phyloP scores from a whole-genome alignment of 2,329 filamentous ascomycete genomes.

The Nothophaeocryptopus gaeumannii region DNA sequence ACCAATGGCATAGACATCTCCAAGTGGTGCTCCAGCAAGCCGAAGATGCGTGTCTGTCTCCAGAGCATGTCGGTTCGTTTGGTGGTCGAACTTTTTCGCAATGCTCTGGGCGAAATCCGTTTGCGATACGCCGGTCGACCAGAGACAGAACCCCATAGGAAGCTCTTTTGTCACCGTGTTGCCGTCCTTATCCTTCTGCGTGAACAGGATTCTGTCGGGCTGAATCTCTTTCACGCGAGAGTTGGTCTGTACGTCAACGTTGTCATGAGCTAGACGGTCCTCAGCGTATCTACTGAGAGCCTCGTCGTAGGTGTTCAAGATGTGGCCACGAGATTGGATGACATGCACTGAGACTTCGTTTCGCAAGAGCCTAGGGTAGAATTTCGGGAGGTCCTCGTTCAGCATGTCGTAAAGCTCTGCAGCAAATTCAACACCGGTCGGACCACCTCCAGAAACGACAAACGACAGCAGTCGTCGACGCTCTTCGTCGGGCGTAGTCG shows the following conservation, averaged over 20 bases:
- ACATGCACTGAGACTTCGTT: conserved; percentile 98
- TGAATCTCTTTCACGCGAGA: conserved; percentile 87
- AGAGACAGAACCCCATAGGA: conserved; percentile 92
- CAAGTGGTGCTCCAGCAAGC: conserved; percentile 80
- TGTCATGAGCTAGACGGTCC: conserved; percentile 82
- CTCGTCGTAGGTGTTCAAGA: conserved; percentile 97
- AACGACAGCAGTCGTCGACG: conserved; percentile 85
- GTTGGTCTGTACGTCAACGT: conserved; percentile 88
- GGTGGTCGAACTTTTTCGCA: conserved; percentile 70
- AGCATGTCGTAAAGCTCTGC: conserved; percentile 94
- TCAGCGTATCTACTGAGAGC: conserved; percentile 90
- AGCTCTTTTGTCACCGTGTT: conserved; percentile 82
- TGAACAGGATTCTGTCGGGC: conserved; percentile 81
- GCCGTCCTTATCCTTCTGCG: conserved; percentile 73
- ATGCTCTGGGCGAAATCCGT: conserved; percentile 75
- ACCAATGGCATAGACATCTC: conserved; percentile 93
- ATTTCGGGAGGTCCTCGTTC: conserved; percentile 82
- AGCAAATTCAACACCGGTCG: conserved; percentile 95
- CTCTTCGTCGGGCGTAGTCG: conserved; percentile 85
- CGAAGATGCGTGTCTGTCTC: conserved; percentile 94
- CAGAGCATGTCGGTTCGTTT: conserved; percentile 86
- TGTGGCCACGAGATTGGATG: conserved; percentile 91
- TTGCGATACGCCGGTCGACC: conserved; percentile 93
- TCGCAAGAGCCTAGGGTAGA: conserved; percentile 85
- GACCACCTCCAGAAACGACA: conserved; percentile 91